phyloP scores from a whole-genome alignment of 768 basidiomycete species.

The Rhodotorula diobovata region DNA sequence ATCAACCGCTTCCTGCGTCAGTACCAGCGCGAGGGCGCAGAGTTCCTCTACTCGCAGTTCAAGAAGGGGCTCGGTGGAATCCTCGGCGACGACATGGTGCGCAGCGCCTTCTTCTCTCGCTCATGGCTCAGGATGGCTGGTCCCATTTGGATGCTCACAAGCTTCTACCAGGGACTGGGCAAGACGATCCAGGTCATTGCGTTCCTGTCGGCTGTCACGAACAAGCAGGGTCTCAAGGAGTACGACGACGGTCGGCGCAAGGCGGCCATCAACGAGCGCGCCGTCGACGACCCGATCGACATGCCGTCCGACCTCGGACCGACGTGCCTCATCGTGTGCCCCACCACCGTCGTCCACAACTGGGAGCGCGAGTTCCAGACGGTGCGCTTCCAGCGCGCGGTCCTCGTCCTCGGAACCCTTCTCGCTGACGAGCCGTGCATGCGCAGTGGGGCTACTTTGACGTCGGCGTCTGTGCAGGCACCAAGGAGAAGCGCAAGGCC shows the following conservation, averaged over 20 bases:
- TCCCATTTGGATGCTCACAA: too few species aligned
- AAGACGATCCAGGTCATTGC: constrained; percentile 94
- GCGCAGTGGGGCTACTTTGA: constrained; percentile 90
- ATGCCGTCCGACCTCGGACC: constrained; percentile 71
- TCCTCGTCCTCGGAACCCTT: background rate
- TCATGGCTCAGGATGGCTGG: too few species aligned
- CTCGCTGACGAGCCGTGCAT: constrained; percentile 15
- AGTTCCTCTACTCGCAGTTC: constrained; percentile 74
- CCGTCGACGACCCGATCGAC: background rate
- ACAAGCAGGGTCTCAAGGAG: constrained; percentile 65
- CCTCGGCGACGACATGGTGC: constrained; percentile 94
- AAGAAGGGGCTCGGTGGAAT: constrained; percentile 66
- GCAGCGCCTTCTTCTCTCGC: constrained; percentile 41
- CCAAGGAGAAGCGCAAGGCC: constrained; percentile 53
- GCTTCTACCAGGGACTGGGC: constrained; percentile 50
- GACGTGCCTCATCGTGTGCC: constrained; percentile 81
- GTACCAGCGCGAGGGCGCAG: constrained; percentile 82
- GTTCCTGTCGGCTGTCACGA: constrained; percentile 86
- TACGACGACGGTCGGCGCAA: constrained; percentile 56
- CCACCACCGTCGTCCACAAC: constrained; percentile 74
- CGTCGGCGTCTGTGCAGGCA: constrained; percentile 65
- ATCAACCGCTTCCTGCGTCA: constrained; percentile 83
- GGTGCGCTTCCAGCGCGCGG: constrained; percentile 50
- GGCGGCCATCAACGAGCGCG: constrained; percentile 43
- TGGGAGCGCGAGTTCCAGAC: constrained; percentile 86